Evolutionary conservation across 2,329 filamentous ascomycete genomes (phyloP), one percentile per base, ranked within the genome.

Genomic region (Alternaria sp.): DNA sequence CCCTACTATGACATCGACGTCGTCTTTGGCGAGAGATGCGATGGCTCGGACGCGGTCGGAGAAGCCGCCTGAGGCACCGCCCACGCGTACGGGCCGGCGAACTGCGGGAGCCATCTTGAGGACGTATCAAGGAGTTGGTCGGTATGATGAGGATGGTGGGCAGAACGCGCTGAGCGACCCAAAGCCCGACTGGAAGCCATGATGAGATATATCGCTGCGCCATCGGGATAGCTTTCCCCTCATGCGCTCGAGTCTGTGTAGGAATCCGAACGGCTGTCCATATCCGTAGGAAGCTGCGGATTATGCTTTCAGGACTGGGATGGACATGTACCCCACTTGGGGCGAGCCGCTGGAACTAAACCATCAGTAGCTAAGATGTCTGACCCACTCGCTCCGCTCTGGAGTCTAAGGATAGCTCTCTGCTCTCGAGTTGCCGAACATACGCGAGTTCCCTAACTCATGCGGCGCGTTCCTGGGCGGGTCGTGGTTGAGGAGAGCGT

Each of bases 11-110:
- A 78, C 72, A 63, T 78, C 75, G 47, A 77, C 64, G 23, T 75
- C 73, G 47, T 71, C 67, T 64, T 78, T 78, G 41, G 82, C 81
- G n/a, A 83, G 74, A 30, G 79, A 78, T 26, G 75, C 67, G 58
- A 82, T 82, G 60, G 81, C 81, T 20, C 80, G 76, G 62, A 82
- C 79, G 37, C 82, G 76, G 68, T 83, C 82, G 20, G 80, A 81
- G 73, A 83, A 83, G 28, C 81, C 81, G 26, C 82, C 81, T 15
- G 80, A 82, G 46, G 81, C 77, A 60, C 81, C 81, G 59, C 80
- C 81, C 64, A 83, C 80, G 63, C 80, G 79, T 64, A 83, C 79
- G 8, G 80, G 75, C 41, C 72, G 63, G 41, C 71, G 72, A 55
- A 64, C 46, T 56, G 69, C 65, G 20, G 72, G 68, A 11, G 72